phyloP scores from a whole-genome alignment of 495 filamentous ascomycete species.

The Parathielavia appendiculata region DNA sequence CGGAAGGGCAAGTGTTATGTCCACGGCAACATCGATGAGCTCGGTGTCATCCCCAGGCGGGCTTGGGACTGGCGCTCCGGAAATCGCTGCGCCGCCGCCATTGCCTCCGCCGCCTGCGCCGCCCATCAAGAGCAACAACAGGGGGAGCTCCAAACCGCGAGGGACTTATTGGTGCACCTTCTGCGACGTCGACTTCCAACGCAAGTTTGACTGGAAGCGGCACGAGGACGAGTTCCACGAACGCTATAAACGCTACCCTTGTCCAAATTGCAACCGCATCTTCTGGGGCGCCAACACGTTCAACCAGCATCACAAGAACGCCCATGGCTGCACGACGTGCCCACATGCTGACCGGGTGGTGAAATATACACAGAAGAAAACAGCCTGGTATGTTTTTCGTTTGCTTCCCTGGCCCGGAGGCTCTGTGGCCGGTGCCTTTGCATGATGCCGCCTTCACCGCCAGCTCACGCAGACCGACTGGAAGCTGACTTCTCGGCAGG shows the following conservation, averaged over 20 bases:
- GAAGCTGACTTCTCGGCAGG: slow-evolving; percentile 15
- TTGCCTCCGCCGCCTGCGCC: slow-evolving; percentile 17
- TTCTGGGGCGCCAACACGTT: slow-evolving; percentile 49
- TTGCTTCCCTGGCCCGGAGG: background rate
- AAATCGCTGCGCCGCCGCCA: slow-evolving; percentile 12
- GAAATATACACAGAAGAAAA: slow-evolving; percentile 32
- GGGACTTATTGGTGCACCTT: slow-evolving; percentile 49
- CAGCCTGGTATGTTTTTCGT: slow-evolving; percentile 24
- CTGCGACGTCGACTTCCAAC: slow-evolving; percentile 47
- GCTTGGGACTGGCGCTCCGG: slow-evolving; percentile 10
- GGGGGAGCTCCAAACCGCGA: slow-evolving; percentile 28
- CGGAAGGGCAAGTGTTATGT: slow-evolving; percentile 31
- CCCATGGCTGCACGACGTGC: slow-evolving; percentile 47
- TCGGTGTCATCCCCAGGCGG: slow-evolving; percentile 28
- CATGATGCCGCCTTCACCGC: slow-evolving; percentile 25
- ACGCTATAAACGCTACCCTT: slow-evolving; percentile 47
- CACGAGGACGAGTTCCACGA: slow-evolving; percentile 52
- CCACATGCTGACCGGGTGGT: slow-evolving; percentile 46
- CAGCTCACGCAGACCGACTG: slow-evolving; percentile 10
- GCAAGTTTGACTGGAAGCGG: slow-evolving; percentile 51
- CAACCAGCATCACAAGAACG: slow-evolving; percentile 49
- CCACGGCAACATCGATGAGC: slow-evolving; percentile 28
- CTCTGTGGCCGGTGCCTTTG: slow-evolving; percentile 5
- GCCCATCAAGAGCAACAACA: slow-evolving; percentile 27
- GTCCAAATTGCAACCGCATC: slow-evolving; percentile 45